These are phyloP conservation scores for Calycina herbarum DNA, from an alignment of 2,329 filamentous ascomycete species.

Conservation along the genomic window DNA sequence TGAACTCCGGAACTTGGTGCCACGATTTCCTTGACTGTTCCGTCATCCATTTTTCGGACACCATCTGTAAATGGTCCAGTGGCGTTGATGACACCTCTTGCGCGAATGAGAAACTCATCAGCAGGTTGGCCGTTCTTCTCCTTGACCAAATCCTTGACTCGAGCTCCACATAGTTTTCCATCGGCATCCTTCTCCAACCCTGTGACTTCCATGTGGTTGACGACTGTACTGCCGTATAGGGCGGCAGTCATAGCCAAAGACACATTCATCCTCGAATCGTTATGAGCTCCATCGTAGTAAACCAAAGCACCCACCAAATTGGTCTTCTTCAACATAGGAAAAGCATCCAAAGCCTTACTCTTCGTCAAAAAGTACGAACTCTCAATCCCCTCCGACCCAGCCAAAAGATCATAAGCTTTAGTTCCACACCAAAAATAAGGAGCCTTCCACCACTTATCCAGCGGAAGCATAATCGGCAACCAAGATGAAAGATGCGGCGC, in stretches of 20 bases:
- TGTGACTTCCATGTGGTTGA: slow-evolving; percentile 83
- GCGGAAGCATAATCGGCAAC: slow-evolving; percentile 74
- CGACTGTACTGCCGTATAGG: slow-evolving; percentile 79
- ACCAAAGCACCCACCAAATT: slow-evolving; percentile 79
- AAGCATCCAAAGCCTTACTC: slow-evolving; percentile 82
- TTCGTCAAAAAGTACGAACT: slow-evolving; percentile 85
- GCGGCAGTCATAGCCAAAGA: slow-evolving; percentile 85
- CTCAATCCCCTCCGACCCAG: slow-evolving; percentile 84
- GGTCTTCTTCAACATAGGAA: slow-evolving; percentile 83
- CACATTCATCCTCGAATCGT: slow-evolving; percentile 91
- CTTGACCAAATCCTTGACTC: slow-evolving; percentile 68
- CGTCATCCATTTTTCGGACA: slow-evolving; percentile 82
- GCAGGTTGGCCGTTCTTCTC: slow-evolving; percentile 62
- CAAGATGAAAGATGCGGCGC: slow-evolving; percentile 72
- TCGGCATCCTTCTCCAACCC: slow-evolving; percentile 70
- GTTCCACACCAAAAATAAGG: slow-evolving; percentile 77
- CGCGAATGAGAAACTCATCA: slow-evolving; percentile 69
- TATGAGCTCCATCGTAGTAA: slow-evolving; percentile 91
- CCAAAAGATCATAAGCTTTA: slow-evolving; percentile 83
- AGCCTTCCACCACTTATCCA: slow-evolving; percentile 75
- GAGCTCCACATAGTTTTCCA: slow-evolving; percentile 73
- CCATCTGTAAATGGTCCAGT: slow-evolving; percentile 86
- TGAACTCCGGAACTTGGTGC: slow-evolving; percentile 84
- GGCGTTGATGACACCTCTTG: slow-evolving; percentile 83
- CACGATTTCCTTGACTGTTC: slow-evolving; percentile 71